Conservation (phyloP, 306 rosid genomes). For the Clitoria ternatea region DNA sequence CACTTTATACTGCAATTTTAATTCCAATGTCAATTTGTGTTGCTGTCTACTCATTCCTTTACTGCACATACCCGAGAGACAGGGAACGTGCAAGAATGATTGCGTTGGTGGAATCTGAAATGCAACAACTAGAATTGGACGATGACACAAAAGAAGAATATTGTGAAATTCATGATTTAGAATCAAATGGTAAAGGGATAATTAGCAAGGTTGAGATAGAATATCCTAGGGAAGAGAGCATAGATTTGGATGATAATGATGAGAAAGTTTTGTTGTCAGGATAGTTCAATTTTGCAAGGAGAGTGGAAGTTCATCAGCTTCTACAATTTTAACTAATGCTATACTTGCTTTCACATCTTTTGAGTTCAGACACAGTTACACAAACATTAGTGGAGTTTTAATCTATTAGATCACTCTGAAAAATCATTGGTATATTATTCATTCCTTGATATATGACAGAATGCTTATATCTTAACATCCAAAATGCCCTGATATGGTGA, state of each 20-base stretch:
- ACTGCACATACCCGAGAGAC: slow-evolving; percentile 75
- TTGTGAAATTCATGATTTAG: slow-evolving; percentile 22
- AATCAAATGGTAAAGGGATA: slow-evolving; percentile 18
- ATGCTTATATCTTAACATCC: neutral
- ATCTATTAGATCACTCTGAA: neutral
- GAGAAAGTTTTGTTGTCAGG: slow-evolving; percentile 39
- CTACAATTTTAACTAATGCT: neutral
- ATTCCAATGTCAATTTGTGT: slow-evolving; percentile 65
- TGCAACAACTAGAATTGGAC: slow-evolving; percentile 41
- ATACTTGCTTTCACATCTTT: neutral
- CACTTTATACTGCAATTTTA: slow-evolving; percentile 63
- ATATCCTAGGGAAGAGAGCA: slow-evolving; percentile 25
- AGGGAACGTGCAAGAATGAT: slow-evolving; percentile 71
- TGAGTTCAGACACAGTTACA: neutral
- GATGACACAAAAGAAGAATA: slow-evolving; percentile 18
- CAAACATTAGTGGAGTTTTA: neutral
- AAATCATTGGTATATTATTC: neutral
- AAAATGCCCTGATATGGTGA: neutral
- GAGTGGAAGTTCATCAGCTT: neutral
- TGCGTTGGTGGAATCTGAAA: slow-evolving; percentile 48
- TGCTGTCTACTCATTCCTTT: slow-evolving; percentile 66
- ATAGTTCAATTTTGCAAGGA: neutral
- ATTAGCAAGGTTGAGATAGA: slow-evolving; percentile 19
- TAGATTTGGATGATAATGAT: slow-evolving; percentile 38
- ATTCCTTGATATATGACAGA: neutral